Evolutionary conservation across 2,329 filamentous ascomycete genomes (phyloP), one percentile per base, ranked within the genome.

Genomic region (Colletotrichum aenigma): DNA sequence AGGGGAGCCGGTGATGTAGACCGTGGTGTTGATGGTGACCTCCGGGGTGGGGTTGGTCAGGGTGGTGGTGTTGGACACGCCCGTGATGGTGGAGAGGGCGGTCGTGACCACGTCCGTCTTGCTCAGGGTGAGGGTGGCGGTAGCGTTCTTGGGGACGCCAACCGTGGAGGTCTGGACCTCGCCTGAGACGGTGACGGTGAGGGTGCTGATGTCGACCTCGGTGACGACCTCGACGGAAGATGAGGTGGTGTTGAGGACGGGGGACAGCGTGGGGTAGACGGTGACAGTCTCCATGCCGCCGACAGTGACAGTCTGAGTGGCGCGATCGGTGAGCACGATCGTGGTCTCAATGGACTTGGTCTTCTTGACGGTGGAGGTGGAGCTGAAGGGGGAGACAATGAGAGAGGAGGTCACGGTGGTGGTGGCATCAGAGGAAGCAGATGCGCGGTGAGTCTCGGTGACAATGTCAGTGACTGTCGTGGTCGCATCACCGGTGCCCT

Each of bases 121-220:
- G 43, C 43, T 52, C 43, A 52, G n/a, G 71, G 80, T 80, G 74
- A 85, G 79, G 16, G 83, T 85, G n/a, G 80, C 83, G 72, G 82
- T 83, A 30, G 80, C 79, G 28, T 81, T 81, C 66, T 72, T 64
- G 28, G 60, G 32, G 34, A 74, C 71, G 18, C 56, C 67, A 30
- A 67, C 68, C 21, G 61, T 38, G 24, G 72, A 62, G 9, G 72
- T 75, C 30, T 62, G 30, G 32, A 64, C 32, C 36, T 79, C 73
- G 24, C 81, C 81, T 38, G 62, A 77, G n/a, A 73, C 13, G 6
- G 77, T 78, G 68, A 70, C 48, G 28, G 82, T 84, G 64, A 80
- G 78, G 38, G 84, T 85, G 69, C 24, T 64, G 67, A 61, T 38
- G 61, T 83, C 78, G 32, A 81, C 79, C 67, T 80, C 64, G 21